Conservation (phyloP, 257 asterid genomes). For the Dorcoceras hygrometricum region DNA sequence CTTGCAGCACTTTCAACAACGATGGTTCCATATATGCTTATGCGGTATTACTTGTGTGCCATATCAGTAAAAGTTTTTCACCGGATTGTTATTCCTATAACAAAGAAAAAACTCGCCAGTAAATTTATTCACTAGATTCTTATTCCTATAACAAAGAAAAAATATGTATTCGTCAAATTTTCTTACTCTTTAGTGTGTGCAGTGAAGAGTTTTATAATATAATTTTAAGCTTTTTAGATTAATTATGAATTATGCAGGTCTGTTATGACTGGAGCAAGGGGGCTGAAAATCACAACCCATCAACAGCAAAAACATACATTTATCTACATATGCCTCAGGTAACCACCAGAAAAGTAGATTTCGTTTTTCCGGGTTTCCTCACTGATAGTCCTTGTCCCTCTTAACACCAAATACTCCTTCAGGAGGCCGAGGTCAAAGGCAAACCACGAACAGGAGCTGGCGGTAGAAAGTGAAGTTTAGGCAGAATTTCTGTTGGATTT, state of each 20-base stretch:
- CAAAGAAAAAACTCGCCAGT: not conserved
- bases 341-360: not conserved
- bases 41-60: constrained; percentile 45
- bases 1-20: constrained; percentile 76
- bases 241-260: constrained; percentile 47
- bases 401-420: constrained; percentile 21
- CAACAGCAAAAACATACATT: constrained; percentile 68
- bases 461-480: constrained; percentile 56
- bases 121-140: too few relatives aligned
- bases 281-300: constrained; percentile 94
- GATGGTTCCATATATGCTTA: constrained; percentile 92
- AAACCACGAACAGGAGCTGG: constrained; percentile 64
- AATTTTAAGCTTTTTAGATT: not conserved
- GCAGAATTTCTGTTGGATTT: not conserved
- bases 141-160: constrained; percentile 14
- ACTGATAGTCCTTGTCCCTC: constrained; percentile 5
- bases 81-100: constrained; percentile 11
- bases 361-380: not conserved
- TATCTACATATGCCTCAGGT: constrained; percentile 85
- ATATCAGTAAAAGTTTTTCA: constrained; percentile 12
- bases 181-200: not conserved
- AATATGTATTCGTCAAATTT: not conserved
- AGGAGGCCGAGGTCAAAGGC: constrained; percentile 89
- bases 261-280: constrained; percentile 99
- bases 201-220: not conserved